phyloP scores from a whole-genome alignment of 73 alveolate species.

The Uronychia setigera region DNA sequence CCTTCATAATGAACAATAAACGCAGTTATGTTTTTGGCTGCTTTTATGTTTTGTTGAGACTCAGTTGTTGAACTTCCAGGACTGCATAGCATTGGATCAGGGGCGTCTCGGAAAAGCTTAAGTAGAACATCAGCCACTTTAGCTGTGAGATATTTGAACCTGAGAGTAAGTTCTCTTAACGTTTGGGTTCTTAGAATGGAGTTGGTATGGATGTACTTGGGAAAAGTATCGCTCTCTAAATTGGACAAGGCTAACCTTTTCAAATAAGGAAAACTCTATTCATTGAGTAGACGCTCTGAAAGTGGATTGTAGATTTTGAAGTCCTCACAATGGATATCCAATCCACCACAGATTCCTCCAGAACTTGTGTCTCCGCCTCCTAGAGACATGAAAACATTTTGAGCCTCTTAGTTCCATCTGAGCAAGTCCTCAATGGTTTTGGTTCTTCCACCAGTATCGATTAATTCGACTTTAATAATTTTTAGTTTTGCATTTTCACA shows the following conservation, averaged over 20 bases:
- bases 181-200: conserved; percentile 1
- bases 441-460: not conserved
- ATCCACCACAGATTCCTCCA: no score
- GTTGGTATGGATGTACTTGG: not conserved
- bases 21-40: no score
- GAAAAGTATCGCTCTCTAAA: conserved; percentile 4
- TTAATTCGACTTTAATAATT: not conserved
- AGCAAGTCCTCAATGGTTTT: conserved; percentile 10
- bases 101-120: conserved; percentile 10
- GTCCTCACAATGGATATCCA: no score
- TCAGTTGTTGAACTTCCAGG: not conserved
- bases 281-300: conserved; percentile 2
- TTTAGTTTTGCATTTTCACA: not conserved
- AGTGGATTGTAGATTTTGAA: conserved; percentile 29
- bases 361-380: no score
- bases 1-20: conserved; percentile 13
- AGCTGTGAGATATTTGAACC: conserved; percentile 10
- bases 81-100: not conserved
- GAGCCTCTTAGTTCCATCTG: conserved; percentile 1
- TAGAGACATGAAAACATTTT: not conserved
- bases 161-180: not conserved
- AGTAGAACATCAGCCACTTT: not conserved
- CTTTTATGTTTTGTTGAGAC: not conserved
- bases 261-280: not conserved
- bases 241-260: not conserved